Conservation (phyloP, 2,329 filamentous ascomycete species). For the Sporothrix dimorphospora region DNA sequence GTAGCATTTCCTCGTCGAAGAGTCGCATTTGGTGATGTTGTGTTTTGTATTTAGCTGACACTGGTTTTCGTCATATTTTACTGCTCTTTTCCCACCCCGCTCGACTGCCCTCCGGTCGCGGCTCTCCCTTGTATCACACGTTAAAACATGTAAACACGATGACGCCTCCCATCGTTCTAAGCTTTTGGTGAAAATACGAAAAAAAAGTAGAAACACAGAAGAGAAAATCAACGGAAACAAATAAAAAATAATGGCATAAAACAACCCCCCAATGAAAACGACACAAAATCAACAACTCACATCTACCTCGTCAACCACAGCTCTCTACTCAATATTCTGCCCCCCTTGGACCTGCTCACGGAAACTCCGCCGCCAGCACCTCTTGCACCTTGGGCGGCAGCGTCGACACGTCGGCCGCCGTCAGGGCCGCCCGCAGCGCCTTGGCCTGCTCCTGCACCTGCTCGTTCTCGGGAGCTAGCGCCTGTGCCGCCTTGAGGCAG, state of each 20-base stretch:
- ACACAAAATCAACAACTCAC: neutral
- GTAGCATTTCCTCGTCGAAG: no score
- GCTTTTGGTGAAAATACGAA: neutral
- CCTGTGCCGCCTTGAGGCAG: slow-evolving; percentile 74
- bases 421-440: slow-evolving; percentile 67
- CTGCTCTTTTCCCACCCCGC: neutral
- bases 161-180: slow-evolving; percentile 6
- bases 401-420: slow-evolving; percentile 56
- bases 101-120: neutral
- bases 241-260: neutral
- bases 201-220: neutral
- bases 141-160: neutral
- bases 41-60: neutral
- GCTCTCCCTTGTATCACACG: neutral
- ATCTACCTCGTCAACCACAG: no score
- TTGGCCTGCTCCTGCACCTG: slow-evolving; percentile 75
- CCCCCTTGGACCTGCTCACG: no score
- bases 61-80: neutral
- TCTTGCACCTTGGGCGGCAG: slow-evolving; percentile 67
- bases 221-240: neutral
- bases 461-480: slow-evolving; percentile 69
- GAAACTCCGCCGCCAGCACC: slow-evolving; percentile 69
- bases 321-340: no score
- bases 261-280: neutral
- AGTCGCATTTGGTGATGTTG: neutral